Percentiles rank a stretch among this genome's conserved stretches.
Conservation (phyloP, 2,329 filamentous ascomycete genomes). For the Claviceps paspali region DNA sequence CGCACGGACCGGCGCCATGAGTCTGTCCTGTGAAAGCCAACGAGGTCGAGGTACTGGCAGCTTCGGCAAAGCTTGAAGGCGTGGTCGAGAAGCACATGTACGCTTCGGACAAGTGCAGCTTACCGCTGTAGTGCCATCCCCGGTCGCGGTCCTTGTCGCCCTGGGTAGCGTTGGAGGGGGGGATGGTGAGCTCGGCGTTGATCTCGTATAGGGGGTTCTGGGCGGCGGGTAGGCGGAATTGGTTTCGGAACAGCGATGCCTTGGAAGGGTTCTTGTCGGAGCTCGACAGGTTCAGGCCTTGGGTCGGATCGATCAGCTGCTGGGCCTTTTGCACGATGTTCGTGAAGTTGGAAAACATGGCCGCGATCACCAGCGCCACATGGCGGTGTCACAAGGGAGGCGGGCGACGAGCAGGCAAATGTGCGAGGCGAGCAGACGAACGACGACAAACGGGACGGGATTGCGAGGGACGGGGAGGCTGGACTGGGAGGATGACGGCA, state of each 20-base stretch:
- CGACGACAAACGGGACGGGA: no score
- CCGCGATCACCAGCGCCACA: conserved; percentile 26
- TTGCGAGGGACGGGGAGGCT: not conserved
- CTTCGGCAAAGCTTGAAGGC: conserved; percentile 69
- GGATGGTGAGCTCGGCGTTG: conserved; percentile 84
- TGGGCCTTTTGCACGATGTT: conserved; percentile 92
- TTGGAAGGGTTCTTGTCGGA: conserved; percentile 78
- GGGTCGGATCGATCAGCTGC: conserved; percentile 81
- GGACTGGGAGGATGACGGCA: no score
- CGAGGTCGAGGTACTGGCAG: conserved; percentile 64
- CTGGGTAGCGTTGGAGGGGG: conserved; percentile 52
- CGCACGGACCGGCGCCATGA: conserved; percentile 78
- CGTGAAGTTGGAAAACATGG: conserved; percentile 47
- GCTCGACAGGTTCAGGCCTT: conserved; percentile 56
- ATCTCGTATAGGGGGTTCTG: conserved; percentile 95
- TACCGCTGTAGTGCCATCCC: conserved; percentile 81
- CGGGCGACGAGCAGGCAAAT: conserved; percentile 2
- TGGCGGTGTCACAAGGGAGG: conserved; percentile 14
- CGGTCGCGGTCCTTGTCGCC: conserved; percentile 56
- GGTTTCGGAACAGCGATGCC: conserved; percentile 80
- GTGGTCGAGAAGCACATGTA: conserved; percentile 96
- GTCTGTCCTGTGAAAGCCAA: conserved; percentile 84
- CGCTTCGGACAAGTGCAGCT: conserved; percentile 83
- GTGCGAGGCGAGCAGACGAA: not conserved
- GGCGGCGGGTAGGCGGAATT: conserved; percentile 85